A percentile compares a stretch with the other conserved stretches of the same genome.
These are phyloP conservation scores for Exidia glandulosa DNA, from an alignment of 768 basidiomycete species.

Conservation along the genomic window DNA sequence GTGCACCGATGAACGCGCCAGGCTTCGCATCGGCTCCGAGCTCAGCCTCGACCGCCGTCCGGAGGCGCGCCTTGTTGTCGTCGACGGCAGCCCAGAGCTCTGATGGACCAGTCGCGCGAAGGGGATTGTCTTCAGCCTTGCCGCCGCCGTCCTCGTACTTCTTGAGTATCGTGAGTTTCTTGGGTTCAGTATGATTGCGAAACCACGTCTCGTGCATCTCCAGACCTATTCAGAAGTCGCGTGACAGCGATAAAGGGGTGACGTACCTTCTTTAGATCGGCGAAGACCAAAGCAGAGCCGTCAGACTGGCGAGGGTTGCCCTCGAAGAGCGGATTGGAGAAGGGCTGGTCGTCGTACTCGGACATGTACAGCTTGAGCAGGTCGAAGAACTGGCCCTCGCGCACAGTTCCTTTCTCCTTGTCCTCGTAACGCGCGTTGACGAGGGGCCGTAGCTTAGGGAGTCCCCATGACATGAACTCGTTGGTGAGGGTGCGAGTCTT, in stretches of 20 bases:
- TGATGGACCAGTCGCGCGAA: background rate
- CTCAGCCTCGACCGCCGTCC: background rate
- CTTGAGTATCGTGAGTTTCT: background rate
- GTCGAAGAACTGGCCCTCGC: background rate
- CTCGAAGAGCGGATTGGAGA: background rate
- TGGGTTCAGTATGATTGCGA: background rate
- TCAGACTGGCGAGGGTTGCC: background rate
- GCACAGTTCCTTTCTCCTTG: background rate
- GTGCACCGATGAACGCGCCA: background rate
- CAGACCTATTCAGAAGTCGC: background rate
- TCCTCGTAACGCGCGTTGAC: background rate
- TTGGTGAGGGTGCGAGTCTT: background rate
- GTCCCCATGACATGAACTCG: background rate
- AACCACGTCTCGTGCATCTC: background rate
- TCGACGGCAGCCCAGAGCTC: background rate
- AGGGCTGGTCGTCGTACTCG: background rate
- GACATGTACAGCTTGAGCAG: background rate
- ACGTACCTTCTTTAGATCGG: background rate
- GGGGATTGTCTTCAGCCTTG: background rate
- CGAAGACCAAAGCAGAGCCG: background rate
- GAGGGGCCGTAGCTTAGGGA: background rate
- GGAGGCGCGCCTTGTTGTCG: background rate
- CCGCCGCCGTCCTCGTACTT: background rate
- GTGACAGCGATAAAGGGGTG: no score
- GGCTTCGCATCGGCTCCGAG: background rate